A percentile compares a stretch with the other conserved stretches of the same genome.
Evolutionary conservation across 208 protist species (phyloP).

Genomic region (Trypanosoma mega): DNA sequence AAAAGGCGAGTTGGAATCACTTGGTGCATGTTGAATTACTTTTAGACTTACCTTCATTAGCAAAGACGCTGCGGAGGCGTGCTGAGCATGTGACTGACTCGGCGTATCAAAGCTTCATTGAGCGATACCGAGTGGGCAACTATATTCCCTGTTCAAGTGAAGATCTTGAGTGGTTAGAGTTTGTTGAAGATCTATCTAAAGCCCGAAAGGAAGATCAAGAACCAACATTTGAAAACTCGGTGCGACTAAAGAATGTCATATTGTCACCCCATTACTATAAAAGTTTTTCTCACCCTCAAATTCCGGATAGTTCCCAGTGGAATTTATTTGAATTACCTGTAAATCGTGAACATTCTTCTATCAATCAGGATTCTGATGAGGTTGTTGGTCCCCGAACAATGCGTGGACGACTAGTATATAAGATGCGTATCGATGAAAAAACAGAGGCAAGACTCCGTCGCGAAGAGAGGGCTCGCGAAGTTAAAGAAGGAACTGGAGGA

Average conservation of each 20-base stretch:
- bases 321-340: constrained; percentile 13
- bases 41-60: constrained; percentile 55
- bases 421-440: constrained; percentile 48
- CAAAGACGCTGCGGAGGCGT: constrained; percentile 50
- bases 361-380: constrained; percentile 39
- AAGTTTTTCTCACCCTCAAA: not conserved
- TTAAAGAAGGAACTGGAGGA: constrained; percentile 21
- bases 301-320: constrained; percentile 25
- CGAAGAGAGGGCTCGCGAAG: constrained; percentile 42
- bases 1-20: constrained; percentile 62
- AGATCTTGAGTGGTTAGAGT: constrained; percentile 52
- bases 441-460: constrained; percentile 48
- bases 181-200: constrained; percentile 48
- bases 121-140: constrained; percentile 68
- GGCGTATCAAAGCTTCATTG: constrained; percentile 38
- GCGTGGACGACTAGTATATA: constrained; percentile 63
- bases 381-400: constrained; percentile 59
- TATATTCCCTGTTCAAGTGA: constrained; percentile 58
- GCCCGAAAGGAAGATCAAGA: constrained; percentile 56
- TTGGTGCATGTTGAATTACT: constrained; percentile 55
- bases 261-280: not conserved
- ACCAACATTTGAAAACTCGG: constrained; percentile 38
- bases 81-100: constrained; percentile 35
- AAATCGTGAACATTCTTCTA: constrained; percentile 17
- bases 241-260: constrained; percentile 16